A percentile compares a stretch with the other conserved stretches of the same genome.
Conservation (phyloP, 2,329 filamentous ascomycete species). For the Nemania abortiva region DNA sequence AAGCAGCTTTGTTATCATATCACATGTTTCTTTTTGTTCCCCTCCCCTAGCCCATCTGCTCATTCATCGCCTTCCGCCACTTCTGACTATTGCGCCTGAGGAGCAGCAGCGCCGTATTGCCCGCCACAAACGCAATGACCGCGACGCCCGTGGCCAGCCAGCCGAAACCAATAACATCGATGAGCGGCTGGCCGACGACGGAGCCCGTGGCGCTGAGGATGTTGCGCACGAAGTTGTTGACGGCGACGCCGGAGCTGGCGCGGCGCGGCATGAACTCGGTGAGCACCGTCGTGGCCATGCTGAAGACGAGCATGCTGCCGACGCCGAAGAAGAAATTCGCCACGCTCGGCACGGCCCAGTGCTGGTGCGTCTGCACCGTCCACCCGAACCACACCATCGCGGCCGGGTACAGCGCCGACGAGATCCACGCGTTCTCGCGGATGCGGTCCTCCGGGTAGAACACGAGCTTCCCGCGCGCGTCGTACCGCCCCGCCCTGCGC, state of each 20-base stretch:
- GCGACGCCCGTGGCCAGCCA: constrained; percentile 76
- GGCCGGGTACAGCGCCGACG: constrained; percentile 75
- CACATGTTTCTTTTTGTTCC: neutral
- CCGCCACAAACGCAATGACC: constrained; percentile 67
- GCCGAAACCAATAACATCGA: constrained; percentile 77
- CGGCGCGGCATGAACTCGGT: constrained; percentile 84
- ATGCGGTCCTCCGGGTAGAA: constrained; percentile 84
- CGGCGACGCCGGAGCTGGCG: constrained; percentile 78
- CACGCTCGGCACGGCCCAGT: constrained; percentile 72
- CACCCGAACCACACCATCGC: constrained; percentile 83
- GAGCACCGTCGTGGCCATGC: constrained; percentile 81
- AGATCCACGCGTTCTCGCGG: constrained; percentile 84
- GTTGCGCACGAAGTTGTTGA: constrained; percentile 86
- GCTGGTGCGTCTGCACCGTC: constrained; percentile 73
- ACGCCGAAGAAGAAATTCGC: constrained; percentile 81
- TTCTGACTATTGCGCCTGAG: constrained; percentile 70
- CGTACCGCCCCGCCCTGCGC: constrained; percentile 74
- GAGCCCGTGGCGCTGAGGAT: constrained; percentile 80
- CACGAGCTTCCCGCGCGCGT: constrained; percentile 73
- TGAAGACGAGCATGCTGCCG: constrained; percentile 83
- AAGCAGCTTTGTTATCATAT: too few relatives aligned
- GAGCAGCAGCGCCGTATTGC: constrained; percentile 68
- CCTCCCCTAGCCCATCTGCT: constrained; percentile 38
- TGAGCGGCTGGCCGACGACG: constrained; percentile 77
- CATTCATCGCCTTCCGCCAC: constrained; percentile 75